Evolutionary conservation across 1,284 basidiomycete species (phyloP).

Genomic region (Ceratobasidium papillatum): DNA sequence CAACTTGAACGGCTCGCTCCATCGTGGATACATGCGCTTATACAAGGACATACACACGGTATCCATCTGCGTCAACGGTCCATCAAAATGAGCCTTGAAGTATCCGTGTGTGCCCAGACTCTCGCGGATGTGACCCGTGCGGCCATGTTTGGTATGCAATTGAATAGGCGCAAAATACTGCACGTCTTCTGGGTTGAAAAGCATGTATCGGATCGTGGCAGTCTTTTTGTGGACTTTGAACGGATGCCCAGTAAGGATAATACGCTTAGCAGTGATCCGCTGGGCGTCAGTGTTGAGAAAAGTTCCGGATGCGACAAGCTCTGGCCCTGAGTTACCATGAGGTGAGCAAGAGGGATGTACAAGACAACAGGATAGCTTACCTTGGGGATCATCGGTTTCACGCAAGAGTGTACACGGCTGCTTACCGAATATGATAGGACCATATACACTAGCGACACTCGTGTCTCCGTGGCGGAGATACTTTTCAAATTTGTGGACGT

Average conservation of each 20-base stretch:
- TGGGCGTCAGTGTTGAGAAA: constrained; percentile 92
- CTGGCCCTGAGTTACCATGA: constrained; percentile 62
- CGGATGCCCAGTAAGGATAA: constrained; percentile 94
- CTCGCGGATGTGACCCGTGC: constrained; percentile 91
- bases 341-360: not conserved
- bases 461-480: constrained; percentile 86
- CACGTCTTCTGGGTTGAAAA: constrained; percentile 94
- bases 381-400: constrained; percentile 70
- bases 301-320: constrained; percentile 90
- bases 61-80: constrained; percentile 95
- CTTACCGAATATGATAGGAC: constrained; percentile 89
- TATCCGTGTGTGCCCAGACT: constrained; percentile 98
- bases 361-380: constrained; percentile 52
- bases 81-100: constrained; percentile 97
- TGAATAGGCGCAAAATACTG: constrained; percentile 94
- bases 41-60: constrained; percentile 91
- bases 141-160: constrained; percentile 91
- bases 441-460: constrained; percentile 86
- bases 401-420: constrained; percentile 78
- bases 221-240: constrained; percentile 99
- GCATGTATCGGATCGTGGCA: constrained; percentile 98
- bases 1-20: constrained; percentile 65
- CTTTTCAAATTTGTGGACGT: constrained; percentile 97
- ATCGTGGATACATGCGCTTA: constrained; percentile 90
- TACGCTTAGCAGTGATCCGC: constrained; percentile 90